Base-by-base conservation (phyloP, 2,329 filamentous ascomycete genomes). In the Trichoderma guizhouense region DNA sequence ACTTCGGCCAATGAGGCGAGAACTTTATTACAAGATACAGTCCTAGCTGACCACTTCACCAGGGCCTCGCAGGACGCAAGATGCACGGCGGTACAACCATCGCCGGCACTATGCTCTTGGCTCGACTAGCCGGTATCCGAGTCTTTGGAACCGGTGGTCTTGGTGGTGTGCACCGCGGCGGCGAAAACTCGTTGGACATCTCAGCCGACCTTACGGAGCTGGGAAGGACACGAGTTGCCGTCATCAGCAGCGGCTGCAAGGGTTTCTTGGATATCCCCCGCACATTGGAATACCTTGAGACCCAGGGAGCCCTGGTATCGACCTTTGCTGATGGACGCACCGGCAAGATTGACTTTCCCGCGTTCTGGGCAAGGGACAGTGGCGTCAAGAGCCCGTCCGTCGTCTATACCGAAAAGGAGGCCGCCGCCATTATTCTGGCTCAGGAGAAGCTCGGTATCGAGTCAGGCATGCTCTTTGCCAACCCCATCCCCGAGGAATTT, bases 161-260 rank as follows among this genome's bases (percentile, higher is more conserved):
- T 5, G 95, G 96, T 71, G 96, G 96, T 72, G 96, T 99, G 28
- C 96, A 99, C 81, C 90, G 95, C 58, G 95, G 93, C 69, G 96
- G 91, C 62, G 92, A 98, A 80, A 87, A 87, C 75, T 93, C 92
- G 8, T 92, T 98, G 90, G 96, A 99, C 79, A 89, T 99, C 74
- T 98, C 95, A 73, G 95, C 96, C 53, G 96, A 99, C 82, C 86
- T 99, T 73, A 98, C 93, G 5, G 96, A 98, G 85, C 88, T 99
- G 65, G 95, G 96, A 18, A 88, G 94, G 72, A 98, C 95, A 8
- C 90, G 93, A 12, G 91, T 99, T 67, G 92, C 95, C 30, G 95
- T 99, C 3, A 86, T 99, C 67, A 93, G 92, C 81, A 94, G 93
- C 75, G 96, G 96, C 15, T 97, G 94, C 83, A 99, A 99, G 83